Evolutionary conservation across 805 yeast species (phyloP).

Genomic region (Kodamaea kaohsiungensis): DNA sequence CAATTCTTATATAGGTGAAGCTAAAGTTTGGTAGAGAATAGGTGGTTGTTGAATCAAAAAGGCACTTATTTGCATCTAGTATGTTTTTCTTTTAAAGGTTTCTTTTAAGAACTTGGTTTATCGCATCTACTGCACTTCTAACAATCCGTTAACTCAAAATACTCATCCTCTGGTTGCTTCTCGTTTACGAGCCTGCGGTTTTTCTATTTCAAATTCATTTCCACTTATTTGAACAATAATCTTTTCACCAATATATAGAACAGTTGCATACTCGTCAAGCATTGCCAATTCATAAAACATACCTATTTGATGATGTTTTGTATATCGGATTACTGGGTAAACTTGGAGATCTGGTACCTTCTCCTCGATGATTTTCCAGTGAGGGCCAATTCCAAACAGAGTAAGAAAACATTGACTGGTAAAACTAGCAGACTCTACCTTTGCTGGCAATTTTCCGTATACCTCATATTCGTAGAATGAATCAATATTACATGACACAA

Average conservation of each 20-base stretch:
- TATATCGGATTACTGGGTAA: not conserved
- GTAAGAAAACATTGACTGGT: not conserved
- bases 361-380: not conserved
- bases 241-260: not conserved
- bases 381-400: not conserved
- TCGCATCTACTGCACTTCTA: no score
- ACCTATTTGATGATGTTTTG: not conserved
- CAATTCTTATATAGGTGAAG: no score
- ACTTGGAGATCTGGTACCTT: not conserved
- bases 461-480: no score
- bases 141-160: no score
- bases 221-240: not conserved
- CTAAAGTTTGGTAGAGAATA: no score
- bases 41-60: no score
- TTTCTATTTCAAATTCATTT: not conserved
- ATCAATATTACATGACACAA: no score
- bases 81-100: no score
- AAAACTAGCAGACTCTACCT: not conserved
- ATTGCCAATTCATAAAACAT: not conserved
- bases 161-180: no score
- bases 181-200: no score
- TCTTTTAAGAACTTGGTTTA: no score
- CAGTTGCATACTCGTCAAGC: not conserved
- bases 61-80: no score
- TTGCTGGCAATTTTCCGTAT: not conserved